Evolutionary conservation across 768 basidiomycete genomes (phyloP), one percentile per base, ranked within the genome.

Genomic region (Lentinus tigrinus): DNA sequence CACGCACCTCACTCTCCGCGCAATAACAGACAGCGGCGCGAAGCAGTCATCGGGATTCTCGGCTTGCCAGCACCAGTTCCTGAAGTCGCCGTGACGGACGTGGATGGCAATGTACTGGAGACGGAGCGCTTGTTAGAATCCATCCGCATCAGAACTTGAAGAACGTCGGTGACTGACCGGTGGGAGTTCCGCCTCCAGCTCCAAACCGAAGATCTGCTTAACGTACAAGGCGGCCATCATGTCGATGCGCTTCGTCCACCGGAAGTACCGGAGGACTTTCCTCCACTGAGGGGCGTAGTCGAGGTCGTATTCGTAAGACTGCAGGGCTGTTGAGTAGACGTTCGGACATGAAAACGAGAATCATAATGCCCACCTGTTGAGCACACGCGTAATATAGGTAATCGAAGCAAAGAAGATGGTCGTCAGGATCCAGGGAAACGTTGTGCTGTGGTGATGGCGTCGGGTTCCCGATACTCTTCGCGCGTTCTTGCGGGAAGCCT

Each of bases 401-500:
- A 52, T 77, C 76, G 55, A 72, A 75, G 63, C 76, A 77, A n/a
- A 72, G 57, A 50, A 77, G 57, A 21, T 75, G 76, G 49, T 75
- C 73, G 54, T 76, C 74, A 17, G 76, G 76, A 21, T 65, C 60
- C 23, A 72, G 65, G 3, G 46, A 38, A 6, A 60, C 60, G 23
- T 67, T 55, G 56, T 69, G 65, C 27, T 66, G 63, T 2, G 63
- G 62, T 1, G 73, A 73, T 21, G 72, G 67, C 9, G 63, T 60
- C 4, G 68, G 54, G 37, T 62, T 60, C 48, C 60, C 61, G 28
- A 71, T 62, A 42, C 60, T 65, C 21, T 63, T 60, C 43, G 68
- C 60, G 28, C 72, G 69, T 46, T 64, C 69, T 14, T 71, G 67
- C 0, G 73, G 70, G 61, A 69, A 76, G 42, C 71, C 67, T 10